Conservation (phyloP, 352 stramenopile genomes). For the Phytophthora fragariaefolia region DNA sequence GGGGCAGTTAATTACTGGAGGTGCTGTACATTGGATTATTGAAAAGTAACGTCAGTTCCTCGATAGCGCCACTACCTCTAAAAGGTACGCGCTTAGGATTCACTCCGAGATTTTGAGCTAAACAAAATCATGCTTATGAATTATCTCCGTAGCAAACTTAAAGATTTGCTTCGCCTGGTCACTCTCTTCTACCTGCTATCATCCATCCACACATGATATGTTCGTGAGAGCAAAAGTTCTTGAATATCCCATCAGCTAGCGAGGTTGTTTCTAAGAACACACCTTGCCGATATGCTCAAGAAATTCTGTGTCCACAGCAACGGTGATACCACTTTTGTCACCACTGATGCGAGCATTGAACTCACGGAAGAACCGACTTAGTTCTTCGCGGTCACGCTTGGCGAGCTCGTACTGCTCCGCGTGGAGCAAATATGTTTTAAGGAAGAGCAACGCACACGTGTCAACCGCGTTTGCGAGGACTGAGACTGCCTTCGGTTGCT, state of each 20-base stretch:
- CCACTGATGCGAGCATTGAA: conserved; percentile 33
- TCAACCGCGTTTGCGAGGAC: conserved; percentile 52
- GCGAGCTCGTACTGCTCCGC: conserved; percentile 50
- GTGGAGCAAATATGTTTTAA: conserved; percentile 72
- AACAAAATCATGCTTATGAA: too few relatives aligned
- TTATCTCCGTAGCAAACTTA: too few relatives aligned
- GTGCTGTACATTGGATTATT: too few relatives aligned
- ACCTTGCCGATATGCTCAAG: conserved; percentile 39
- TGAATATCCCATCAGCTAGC: neutral
- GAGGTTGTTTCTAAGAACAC: neutral
- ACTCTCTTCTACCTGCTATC: too few relatives aligned
- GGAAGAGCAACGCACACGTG: conserved; percentile 59
- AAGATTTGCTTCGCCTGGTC: too few relatives aligned
- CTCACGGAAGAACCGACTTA: conserved; percentile 48
- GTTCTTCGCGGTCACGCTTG: conserved; percentile 48
- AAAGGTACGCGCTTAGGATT: too few relatives aligned
- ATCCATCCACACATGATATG: too few relatives aligned
- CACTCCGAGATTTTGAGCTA: too few relatives aligned
- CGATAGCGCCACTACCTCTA: too few relatives aligned
- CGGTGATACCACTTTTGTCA: conserved; percentile 9
- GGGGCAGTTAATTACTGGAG: too few relatives aligned
- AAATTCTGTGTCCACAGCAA: conserved; percentile 28
- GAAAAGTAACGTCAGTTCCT: too few relatives aligned
- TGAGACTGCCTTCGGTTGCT: conserved; percentile 1
- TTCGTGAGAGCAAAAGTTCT: too few relatives aligned